A percentile compares a stretch with the other conserved stretches of the same genome.
phyloP scores from a whole-genome alignment of 352 stramenopile genomes.

The Globisporangium iwayamae region DNA sequence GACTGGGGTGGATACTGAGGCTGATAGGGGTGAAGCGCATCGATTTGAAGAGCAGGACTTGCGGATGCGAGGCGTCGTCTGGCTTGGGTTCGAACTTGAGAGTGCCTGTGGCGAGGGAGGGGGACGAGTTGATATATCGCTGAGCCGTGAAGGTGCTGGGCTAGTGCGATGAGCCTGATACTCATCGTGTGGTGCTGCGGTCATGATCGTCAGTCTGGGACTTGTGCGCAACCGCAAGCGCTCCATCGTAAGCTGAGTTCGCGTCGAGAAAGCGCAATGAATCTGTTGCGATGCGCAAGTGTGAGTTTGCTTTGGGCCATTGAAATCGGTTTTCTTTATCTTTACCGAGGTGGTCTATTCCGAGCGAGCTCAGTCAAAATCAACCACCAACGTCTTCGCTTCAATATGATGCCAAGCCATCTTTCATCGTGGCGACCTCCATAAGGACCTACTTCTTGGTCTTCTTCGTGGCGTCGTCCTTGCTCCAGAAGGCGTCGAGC shows the following conservation, averaged over 20 bases:
- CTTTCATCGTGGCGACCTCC: no score
- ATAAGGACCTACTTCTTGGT: conserved; percentile 1
- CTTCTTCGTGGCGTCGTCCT: conserved; percentile 4
- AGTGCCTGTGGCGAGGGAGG: neutral
- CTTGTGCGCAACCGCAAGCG: conserved; percentile 14
- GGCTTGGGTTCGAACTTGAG: conserved; percentile 11
- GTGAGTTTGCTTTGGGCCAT: neutral
- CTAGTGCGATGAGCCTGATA: neutral
- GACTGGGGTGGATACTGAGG: neutral
- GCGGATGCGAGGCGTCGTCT: conserved; percentile 13
- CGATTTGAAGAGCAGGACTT: conserved; percentile 30
- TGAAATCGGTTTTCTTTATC: neutral
- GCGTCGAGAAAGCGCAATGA: neutral
- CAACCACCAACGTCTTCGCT: neutral
- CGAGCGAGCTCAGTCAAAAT: neutral
- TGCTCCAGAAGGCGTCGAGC: conserved; percentile 20
- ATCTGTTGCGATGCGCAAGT: neutral
- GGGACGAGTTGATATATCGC: neutral
- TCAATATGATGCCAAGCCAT: neutral
- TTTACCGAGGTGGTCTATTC: neutral
- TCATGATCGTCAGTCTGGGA: conserved; percentile 7
- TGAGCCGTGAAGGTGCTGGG: no score
- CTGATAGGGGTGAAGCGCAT: conserved; percentile 20
- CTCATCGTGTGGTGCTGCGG: neutral
- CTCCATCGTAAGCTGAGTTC: neutral